Percentiles rank a stretch among this genome's conserved stretches.
phyloP scores from a whole-genome alignment of 441 rosid species.

The Viola pubescens region DNA sequence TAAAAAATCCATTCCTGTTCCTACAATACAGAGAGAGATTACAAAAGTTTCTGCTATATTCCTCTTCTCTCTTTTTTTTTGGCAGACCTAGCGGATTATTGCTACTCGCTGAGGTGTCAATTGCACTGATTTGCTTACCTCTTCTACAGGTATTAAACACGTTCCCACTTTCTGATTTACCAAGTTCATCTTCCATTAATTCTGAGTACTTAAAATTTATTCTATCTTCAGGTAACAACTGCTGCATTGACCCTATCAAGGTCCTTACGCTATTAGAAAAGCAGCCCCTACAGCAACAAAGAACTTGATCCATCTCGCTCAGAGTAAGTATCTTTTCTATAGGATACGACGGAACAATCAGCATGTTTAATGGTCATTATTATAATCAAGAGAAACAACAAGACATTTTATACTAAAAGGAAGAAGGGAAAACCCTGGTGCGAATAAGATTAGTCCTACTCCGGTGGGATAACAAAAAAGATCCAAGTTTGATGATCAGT shows the following conservation, averaged over 20 bases:
- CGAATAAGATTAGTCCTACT: no score
- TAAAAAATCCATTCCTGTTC: no score
- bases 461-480: no score
- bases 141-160: slow-evolving; percentile 32
- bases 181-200: not conserved
- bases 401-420: not conserved
- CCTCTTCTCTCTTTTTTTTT: no score
- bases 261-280: slow-evolving; percentile 28
- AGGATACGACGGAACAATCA: not conserved
- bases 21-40: no score
- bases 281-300: slow-evolving; percentile 45
- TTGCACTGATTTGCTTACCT: slow-evolving; percentile 30
- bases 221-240: slow-evolving; percentile 33
- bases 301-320: slow-evolving; percentile 46
- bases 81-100: no score
- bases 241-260: slow-evolving; percentile 32
- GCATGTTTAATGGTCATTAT: not conserved
- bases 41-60: no score
- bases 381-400: no score
- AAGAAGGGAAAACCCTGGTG: not conserved
- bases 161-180: not conserved
- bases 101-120: slow-evolving; percentile 22
- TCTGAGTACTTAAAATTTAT: not conserved
- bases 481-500: no score
- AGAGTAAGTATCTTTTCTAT: slow-evolving; percentile 25